A percentile compares a stretch with the other conserved stretches of the same genome.
These are phyloP conservation scores for Calonectria naviculata DNA, from an alignment of 2,329 filamentous ascomycete species.

Conservation along the genomic window DNA sequence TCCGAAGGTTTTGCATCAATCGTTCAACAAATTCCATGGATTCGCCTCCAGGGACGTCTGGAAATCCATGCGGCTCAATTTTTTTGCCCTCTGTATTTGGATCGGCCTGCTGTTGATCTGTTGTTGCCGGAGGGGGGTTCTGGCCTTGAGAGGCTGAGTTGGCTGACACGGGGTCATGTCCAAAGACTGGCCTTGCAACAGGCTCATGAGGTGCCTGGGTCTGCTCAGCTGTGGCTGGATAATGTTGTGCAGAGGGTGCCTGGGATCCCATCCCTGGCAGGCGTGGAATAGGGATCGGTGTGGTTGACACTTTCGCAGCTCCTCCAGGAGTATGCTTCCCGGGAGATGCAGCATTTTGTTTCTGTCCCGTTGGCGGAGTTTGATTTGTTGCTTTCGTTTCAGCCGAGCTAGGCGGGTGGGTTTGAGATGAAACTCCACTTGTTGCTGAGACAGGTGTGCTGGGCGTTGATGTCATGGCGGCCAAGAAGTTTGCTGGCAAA, in stretches of 20 bases:
- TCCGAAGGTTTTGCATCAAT: constrained; percentile 63
- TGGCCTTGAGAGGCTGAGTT: background rate
- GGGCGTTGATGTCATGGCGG: constrained; percentile 50
- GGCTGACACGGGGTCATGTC: background rate
- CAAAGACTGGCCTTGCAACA: background rate
- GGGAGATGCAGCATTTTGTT: constrained; percentile 20
- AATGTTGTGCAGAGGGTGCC: background rate
- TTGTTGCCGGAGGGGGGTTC: background rate
- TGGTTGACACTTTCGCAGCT: constrained; percentile 36
- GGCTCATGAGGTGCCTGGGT: background rate
- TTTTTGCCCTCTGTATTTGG: background rate
- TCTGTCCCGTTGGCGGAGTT: constrained; percentile 11
- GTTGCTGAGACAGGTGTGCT: constrained; percentile 28
- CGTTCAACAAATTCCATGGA: constrained; percentile 63
- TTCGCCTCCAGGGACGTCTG: constrained; percentile 55
- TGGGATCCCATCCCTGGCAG: constrained; percentile 30
- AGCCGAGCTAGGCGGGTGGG: constrained; percentile 6
- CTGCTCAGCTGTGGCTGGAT: background rate
- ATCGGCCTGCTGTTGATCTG: background rate
- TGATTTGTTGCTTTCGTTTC: constrained; percentile 10
- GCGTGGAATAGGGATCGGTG: constrained; percentile 47
- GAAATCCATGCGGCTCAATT: constrained; percentile 46
- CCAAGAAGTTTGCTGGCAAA: constrained; percentile 55
- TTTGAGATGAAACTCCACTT: constrained; percentile 26
- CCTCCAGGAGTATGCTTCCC: constrained; percentile 4